phyloP scores from a whole-genome alignment of 768 basidiomycete species.

The Auricularia sp. region DNA sequence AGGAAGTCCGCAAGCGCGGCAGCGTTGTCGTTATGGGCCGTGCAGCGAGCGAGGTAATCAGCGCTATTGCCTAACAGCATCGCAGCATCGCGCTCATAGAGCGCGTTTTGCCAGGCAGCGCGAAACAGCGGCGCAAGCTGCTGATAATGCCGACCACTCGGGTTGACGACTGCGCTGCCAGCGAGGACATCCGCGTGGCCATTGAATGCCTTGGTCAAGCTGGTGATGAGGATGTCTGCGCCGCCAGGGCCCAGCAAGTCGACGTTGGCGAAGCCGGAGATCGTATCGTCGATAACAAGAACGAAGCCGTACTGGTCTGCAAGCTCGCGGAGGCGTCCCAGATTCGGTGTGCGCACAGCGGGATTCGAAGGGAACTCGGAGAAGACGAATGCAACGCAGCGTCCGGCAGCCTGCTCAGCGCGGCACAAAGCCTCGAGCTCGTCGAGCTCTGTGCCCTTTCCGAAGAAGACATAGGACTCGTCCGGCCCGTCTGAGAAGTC shows the following conservation, averaged over 20 bases:
- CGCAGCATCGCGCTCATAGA: neutral
- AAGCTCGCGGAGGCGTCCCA: constrained; percentile 30
- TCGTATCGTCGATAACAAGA: constrained; percentile 45
- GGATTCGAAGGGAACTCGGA: constrained; percentile 48
- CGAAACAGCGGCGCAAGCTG: neutral
- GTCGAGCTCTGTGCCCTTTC: constrained; percentile 16
- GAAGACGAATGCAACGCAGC: constrained; percentile 31
- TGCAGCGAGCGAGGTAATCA: neutral
- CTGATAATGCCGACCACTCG: neutral
- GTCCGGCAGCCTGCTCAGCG: constrained; percentile 18
- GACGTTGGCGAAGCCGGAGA: constrained; percentile 43
- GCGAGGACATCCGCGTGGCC: constrained; percentile 47
- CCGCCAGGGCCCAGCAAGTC: constrained; percentile 29
- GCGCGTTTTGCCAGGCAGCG: neutral
- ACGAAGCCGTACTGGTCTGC: constrained; percentile 40
- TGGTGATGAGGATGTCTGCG: constrained; percentile 42
- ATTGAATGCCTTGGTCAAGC: constrained; percentile 45
- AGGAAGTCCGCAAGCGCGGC: neutral
- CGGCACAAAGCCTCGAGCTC: constrained; percentile 28
- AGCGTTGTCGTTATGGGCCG: neutral
- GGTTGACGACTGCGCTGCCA: constrained; percentile 22
- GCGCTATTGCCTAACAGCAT: neutral
- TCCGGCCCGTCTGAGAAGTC: constrained; percentile 33
- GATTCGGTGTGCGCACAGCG: constrained; percentile 36
- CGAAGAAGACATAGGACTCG: constrained; percentile 6